These are phyloP conservation scores for Trifolium subterraneum DNA, from an alignment of 306 rosid genomes.

Conservation along the genomic window DNA sequence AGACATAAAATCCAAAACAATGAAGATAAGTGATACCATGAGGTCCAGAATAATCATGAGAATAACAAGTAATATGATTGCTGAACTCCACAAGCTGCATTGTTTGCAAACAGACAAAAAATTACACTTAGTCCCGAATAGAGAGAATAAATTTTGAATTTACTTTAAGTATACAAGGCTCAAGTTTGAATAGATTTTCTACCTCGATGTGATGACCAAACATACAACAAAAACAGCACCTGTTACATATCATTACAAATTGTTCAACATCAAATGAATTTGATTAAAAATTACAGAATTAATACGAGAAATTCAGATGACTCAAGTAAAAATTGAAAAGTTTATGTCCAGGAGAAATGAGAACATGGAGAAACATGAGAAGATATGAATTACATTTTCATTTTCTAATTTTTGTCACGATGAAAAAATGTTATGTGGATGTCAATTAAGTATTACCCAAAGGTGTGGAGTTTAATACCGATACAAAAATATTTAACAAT, in stretches of 20 bases:
- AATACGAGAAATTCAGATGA: slow-evolving; percentile 11
- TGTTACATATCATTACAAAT: slow-evolving; percentile 50
- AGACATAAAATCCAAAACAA: slow-evolving; percentile 21
- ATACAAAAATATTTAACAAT: slow-evolving; percentile 31
- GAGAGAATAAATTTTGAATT: slow-evolving; percentile 7
- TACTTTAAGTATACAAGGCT: slow-evolving; percentile 23
- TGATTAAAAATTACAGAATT: slow-evolving; percentile 19
- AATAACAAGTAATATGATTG: slow-evolving; percentile 79
- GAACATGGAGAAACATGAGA: slow-evolving; percentile 13
- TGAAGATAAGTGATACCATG: slow-evolving; percentile 62
- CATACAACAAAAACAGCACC: slow-evolving; percentile 94
- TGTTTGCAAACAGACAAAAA: slow-evolving; percentile 29
- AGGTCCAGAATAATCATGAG: slow-evolving; percentile 93
- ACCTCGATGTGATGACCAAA: slow-evolving; percentile 86
- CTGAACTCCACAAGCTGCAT: slow-evolving; percentile 91
- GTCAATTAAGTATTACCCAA: slow-evolving; percentile 11
- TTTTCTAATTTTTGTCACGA: slow-evolving; percentile 33
- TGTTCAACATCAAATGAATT: slow-evolving; percentile 27
- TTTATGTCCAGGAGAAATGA: slow-evolving; percentile 26
- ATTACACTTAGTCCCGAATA: slow-evolving; percentile 11
- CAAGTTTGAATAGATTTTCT: slow-evolving; percentile 41
- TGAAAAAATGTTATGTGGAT: background rate
- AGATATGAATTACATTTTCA: slow-evolving; percentile 27
- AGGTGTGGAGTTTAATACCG: background rate
- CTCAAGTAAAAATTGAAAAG: slow-evolving; percentile 35